Base-by-base conservation (phyloP, 2,329 filamentous ascomycete species). In the Aspergillus candidus region DNA sequence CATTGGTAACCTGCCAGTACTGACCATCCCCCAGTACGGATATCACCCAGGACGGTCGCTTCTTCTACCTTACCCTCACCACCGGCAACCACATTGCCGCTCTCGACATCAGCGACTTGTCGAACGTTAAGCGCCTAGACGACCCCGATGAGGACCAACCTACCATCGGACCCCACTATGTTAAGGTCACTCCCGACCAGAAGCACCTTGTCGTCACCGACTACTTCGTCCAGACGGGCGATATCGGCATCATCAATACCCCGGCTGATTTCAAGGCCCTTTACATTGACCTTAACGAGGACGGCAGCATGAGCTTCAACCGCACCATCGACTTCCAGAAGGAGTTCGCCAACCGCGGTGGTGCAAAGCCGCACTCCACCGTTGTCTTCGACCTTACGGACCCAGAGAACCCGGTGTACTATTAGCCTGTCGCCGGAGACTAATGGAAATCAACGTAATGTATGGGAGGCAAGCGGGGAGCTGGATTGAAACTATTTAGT, bases 131-230 rank as follows among this genome's bases (percentile, higher is more conserved):
- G 65, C 75, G 79, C 10, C 76, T 83, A 15, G 80, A 83, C 49
- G 66, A 83, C 53, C 79, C 79, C 0, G 60, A 80, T 44, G 75
- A 77, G 59, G 61, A 69, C 27, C 79, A 83, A 60, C 77, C 77
- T 14, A 78, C 76, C 46, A 70, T 81, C 41, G 78, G 79, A 1
- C 79, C 79, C 0, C 79, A 83, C 66, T 83, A 82, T 53, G 67
- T 83, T 66, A 83, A 82, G 68, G 70, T 83, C 47, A 76, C 76
- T 4, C 79, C 79, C 0, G 79, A 82, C 51, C 78, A 82, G 69
- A 80, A 80, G 70, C 77, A 82, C 58, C 61, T 83, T 12, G 69
- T 82, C 2, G 78, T 82, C 11, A 80, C 76, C n/a, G 80, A 80
- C 41, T 83, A 83, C 67, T 83, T 83, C 55, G 77, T 83, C 3